These are phyloP conservation scores for Suillus ampliporus DNA, from an alignment of 768 basidiomycete genomes.

Conservation along the genomic window DNA sequence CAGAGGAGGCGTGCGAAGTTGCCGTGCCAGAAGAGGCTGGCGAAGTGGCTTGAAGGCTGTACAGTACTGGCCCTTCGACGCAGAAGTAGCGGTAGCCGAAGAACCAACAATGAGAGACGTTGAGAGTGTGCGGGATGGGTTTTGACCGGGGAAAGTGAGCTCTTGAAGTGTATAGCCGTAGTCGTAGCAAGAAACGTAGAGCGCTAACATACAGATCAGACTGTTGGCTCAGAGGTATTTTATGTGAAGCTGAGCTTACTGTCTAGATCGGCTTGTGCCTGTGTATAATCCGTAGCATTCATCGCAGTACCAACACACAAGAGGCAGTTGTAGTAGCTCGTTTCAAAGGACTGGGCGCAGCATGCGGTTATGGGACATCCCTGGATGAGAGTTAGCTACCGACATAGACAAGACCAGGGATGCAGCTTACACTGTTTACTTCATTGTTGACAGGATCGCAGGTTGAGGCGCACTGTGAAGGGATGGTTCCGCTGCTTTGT, in stretches of 20 bases:
- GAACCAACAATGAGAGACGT: background rate
- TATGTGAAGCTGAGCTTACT: slow-evolving; percentile 30
- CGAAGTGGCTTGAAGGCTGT: background rate
- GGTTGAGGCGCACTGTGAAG: slow-evolving; percentile 29
- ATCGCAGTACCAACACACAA: slow-evolving; percentile 41
- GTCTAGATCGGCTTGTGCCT: slow-evolving; percentile 39
- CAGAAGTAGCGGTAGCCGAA: background rate
- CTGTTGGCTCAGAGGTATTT: background rate
- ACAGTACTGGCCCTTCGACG: background rate
- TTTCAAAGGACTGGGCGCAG: slow-evolving; percentile 47
- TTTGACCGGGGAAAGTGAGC: slow-evolving; percentile 34
- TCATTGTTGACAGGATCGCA: slow-evolving; percentile 32
- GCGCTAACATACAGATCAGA: slow-evolving; percentile 16
- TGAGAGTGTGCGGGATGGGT: slow-evolving; percentile 17
- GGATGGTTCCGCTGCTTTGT: slow-evolving; percentile 23
- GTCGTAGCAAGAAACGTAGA: slow-evolving; percentile 32
- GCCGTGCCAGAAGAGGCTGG: background rate
- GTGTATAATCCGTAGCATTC: slow-evolving; percentile 32
- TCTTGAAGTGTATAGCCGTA: slow-evolving; percentile 29
- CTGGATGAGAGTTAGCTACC: slow-evolving; percentile 20
- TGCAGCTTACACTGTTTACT: slow-evolving; percentile 25
- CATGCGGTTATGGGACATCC: slow-evolving; percentile 40
- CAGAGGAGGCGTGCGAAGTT: background rate
- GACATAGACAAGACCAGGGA: background rate
- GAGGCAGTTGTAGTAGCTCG: slow-evolving; percentile 48